These are phyloP conservation scores for Aspergillus pseudoglaucus DNA, from an alignment of 2,329 filamentous ascomycete species.

Conservation along the genomic window DNA sequence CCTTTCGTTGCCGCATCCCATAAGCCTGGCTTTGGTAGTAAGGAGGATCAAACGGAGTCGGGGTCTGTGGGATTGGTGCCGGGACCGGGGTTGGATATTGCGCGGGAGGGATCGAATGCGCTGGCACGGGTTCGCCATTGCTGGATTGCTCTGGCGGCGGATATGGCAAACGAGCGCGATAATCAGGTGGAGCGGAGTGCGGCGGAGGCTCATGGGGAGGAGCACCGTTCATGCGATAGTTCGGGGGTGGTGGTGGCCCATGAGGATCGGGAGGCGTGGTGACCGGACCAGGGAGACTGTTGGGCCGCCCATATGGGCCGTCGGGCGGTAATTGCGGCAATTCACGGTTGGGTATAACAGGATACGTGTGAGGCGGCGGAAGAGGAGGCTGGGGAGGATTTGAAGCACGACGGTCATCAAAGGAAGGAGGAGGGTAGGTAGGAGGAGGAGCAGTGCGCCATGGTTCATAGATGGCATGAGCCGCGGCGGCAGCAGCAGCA, in stretches of 20 bases:
- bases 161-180: constrained; percentile 26
- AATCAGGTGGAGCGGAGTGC: constrained; percentile 28
- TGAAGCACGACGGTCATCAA: constrained; percentile 21
- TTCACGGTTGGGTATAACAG: constrained; percentile 27
- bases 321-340: constrained; percentile 29
- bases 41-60: constrained; percentile 22
- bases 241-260: constrained; percentile 18
- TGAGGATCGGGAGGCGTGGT: constrained; percentile 22
- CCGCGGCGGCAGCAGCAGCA: constrained; percentile 26
- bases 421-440: constrained; percentile 21
- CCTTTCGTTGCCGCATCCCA: constrained; percentile 32
- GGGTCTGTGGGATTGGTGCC: constrained; percentile 20
- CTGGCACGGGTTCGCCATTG: constrained; percentile 24
- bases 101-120: constrained; percentile 24
- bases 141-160: constrained; percentile 23
- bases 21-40: constrained; percentile 27
- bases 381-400: constrained; percentile 21
- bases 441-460: constrained; percentile 27
- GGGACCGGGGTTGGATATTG: constrained; percentile 23
- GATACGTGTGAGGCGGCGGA: constrained; percentile 23
- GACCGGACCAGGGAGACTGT: constrained; percentile 23
- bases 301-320: constrained; percentile 27
- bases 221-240: constrained; percentile 29
- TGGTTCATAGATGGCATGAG: constrained; percentile 25
- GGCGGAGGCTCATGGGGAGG: constrained; percentile 26